Percentiles rank a stretch among this genome's conserved stretches.
Conservation (phyloP, 352 stramenopile species). For the Phytopythium kandeliae region DNA sequence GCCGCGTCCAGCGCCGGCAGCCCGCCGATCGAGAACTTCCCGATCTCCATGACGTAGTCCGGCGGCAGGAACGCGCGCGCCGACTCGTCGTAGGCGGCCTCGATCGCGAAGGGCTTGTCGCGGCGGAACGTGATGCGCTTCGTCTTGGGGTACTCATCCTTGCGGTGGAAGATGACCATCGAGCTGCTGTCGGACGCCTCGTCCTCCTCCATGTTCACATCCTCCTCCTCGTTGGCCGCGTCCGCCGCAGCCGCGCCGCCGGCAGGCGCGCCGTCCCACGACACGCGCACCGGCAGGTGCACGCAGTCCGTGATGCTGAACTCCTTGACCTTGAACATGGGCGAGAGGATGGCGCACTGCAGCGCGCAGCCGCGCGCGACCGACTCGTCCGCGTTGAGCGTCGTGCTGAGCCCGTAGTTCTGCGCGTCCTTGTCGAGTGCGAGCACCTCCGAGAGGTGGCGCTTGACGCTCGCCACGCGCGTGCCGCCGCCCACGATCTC, state of each 20-base stretch:
- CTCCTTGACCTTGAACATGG: constrained; percentile 96
- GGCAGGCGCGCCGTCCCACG: constrained; percentile 84
- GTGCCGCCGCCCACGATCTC: constrained; percentile 97
- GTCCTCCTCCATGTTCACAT: constrained; percentile 68
- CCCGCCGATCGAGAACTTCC: constrained; percentile 91
- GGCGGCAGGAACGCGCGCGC: constrained; percentile 57
- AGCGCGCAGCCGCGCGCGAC: constrained; percentile 96
- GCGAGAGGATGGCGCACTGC: constrained; percentile 98
- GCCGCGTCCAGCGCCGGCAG: constrained; percentile 70
- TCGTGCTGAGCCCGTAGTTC: constrained; percentile 97
- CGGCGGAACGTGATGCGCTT: constrained; percentile 96
- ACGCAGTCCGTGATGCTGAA: constrained; percentile 86
- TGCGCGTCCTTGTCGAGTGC: constrained; percentile 89
- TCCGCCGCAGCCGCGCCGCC: constrained; percentile 36
- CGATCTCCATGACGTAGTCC: constrained; percentile 78
- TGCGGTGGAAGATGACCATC: constrained; percentile 94
- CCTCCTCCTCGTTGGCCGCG: constrained; percentile 82
- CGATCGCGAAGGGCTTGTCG: constrained; percentile 91
- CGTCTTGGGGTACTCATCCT: constrained; percentile 96
- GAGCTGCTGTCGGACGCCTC: constrained; percentile 53
- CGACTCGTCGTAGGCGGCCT: constrained; percentile 85
- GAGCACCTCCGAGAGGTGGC: constrained; percentile 88
- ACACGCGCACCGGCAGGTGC: constrained; percentile 92
- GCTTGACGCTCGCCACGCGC: constrained; percentile 96
- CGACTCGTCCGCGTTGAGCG: constrained; percentile 98